These are phyloP conservation scores for Sporisorium reilianum DNA, from an alignment of 1,284 basidiomycete genomes.

Conservation along the genomic window DNA sequence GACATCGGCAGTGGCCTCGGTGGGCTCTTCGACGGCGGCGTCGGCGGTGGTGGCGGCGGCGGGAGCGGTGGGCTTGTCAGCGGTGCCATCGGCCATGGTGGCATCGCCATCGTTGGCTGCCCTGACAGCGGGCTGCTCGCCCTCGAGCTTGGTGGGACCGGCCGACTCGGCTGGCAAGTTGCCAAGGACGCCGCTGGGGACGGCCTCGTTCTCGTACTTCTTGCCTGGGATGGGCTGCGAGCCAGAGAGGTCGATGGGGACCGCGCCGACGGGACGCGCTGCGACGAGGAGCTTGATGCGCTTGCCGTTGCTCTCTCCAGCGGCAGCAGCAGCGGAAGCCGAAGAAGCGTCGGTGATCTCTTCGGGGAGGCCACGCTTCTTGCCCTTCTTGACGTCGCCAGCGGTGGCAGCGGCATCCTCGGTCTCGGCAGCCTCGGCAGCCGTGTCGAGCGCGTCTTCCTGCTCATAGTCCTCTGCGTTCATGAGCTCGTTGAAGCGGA, in stretches of 20 bases:
- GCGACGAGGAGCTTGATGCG: conserved; percentile 67
- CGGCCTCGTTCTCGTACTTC: conserved; percentile 67
- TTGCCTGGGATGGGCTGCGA: conserved; percentile 65
- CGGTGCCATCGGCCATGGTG: conserved; percentile 51
- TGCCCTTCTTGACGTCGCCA: conserved; percentile 33
- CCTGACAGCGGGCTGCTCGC: conserved; percentile 42
- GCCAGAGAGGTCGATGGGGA: conserved; percentile 65
- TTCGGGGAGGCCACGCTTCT: conserved; percentile 66
- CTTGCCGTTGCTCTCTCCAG: conserved; percentile 51
- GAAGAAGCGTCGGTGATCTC: conserved; percentile 59
- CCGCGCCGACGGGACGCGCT: conserved; percentile 60
- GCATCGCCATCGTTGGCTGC: conserved; percentile 59
- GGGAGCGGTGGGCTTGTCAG: conserved; percentile 45
- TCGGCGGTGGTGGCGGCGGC: too few relatives aligned
- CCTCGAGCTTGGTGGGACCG: conserved; percentile 30
- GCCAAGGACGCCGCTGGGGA: conserved; percentile 61
- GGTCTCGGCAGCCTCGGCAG: conserved; percentile 19
- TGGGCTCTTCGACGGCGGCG: conserved; percentile 76
- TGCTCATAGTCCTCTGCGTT: conserved; percentile 69
- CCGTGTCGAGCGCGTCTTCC: conserved; percentile 53
- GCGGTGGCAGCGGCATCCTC: conserved; percentile 28
- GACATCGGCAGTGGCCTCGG: conserved; percentile 78
- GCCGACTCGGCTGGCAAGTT: conserved; percentile 60
- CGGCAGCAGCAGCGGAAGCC: conserved; percentile 30
- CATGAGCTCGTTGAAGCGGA: conserved; percentile 68